phyloP scores from a whole-genome alignment of 129 eudicot genomes.

The Cynara cardunculus region DNA sequence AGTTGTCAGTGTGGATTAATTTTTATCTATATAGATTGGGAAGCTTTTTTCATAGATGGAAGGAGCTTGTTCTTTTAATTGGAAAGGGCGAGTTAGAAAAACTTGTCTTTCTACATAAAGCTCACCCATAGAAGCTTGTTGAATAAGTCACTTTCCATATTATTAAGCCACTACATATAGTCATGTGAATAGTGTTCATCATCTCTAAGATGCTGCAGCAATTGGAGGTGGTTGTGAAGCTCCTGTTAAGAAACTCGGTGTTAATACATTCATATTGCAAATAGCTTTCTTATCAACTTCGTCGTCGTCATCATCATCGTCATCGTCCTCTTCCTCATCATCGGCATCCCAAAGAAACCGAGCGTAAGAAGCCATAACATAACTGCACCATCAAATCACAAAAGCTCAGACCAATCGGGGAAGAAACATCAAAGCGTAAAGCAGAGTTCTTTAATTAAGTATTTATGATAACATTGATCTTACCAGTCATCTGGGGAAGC shows the following conservation, averaged over 20 bases:
- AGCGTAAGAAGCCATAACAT: conserved; percentile 59
- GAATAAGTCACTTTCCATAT: no score
- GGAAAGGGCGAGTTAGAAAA: no score
- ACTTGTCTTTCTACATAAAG: no score
- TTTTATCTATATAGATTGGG: no score
- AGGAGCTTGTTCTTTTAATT: no score
- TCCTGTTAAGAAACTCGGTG: conserved; percentile 33
- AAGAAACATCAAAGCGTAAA: not conserved
- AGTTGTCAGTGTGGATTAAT: no score
- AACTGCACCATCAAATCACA: conserved; percentile 30
- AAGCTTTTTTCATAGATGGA: no score
- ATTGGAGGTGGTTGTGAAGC: conserved; percentile 37
- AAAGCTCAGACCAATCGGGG: not conserved
- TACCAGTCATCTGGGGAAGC: conserved; percentile 70
- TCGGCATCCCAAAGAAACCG: conserved; percentile 60
- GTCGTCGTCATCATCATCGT: conserved; percentile 12
- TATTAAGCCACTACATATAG: no score
- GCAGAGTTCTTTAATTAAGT: not conserved
- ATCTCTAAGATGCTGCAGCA: conserved; percentile 50
- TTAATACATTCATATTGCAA: conserved; percentile 7
- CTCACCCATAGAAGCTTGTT: no score
- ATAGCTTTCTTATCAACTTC: conserved; percentile 15
- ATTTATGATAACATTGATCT: not conserved
- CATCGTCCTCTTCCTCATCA: conserved; percentile 35
- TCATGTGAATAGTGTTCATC: conserved; percentile 7